Evolutionary conservation across 495 filamentous ascomycete genomes (phyloP), one percentile per base, ranked within the genome.

Genomic region (Physcia stellaris): DNA sequence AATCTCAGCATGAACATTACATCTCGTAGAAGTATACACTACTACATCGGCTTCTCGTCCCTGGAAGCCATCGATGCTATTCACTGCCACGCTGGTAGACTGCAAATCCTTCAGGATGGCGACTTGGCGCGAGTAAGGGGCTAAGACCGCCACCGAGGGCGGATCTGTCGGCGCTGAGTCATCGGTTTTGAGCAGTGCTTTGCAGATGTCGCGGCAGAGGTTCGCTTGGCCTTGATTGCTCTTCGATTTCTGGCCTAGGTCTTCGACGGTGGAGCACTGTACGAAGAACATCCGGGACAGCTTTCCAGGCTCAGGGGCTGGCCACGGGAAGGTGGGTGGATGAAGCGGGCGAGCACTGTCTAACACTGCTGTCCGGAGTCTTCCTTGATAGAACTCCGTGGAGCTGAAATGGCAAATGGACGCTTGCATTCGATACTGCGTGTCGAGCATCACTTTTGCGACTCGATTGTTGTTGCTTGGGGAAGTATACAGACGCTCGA

Each of bases 361-460:
- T 10, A 18, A 10, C 10, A 65, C 51, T 0, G 59, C 64, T 1
- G 68, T 68, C 12, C 42, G 45, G 5, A 72, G 55, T 18, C 50
- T 56, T 11, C 55, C 51, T 2, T 59, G 47, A 37, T 72, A 72
- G 44, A 72, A 72, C 42, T 70, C 64, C 0, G 37, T 27, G 1
- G 67, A 70, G 41, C 51, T 59, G 40, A 68, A 65, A 6, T 28
- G 36, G 41, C 66, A 67, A 27, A 72, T 64, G 3, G 44, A 48
- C 2, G 35, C 39, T 38, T 70, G 65, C 65, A 72, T 72, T n/a
- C 68, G 60, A 45, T 70, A 70, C 35, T 72, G 68, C 2, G 59
- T 67, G 40, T 71, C 64, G 4, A 72, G 54, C 65, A 71, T 71
- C 20, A 66, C 51, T 34, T 55, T 58, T 32, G 38, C 54, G 4